Conservation (phyloP, 1,284 basidiomycete genomes). For the Lentinula novae-zelandiae region DNA sequence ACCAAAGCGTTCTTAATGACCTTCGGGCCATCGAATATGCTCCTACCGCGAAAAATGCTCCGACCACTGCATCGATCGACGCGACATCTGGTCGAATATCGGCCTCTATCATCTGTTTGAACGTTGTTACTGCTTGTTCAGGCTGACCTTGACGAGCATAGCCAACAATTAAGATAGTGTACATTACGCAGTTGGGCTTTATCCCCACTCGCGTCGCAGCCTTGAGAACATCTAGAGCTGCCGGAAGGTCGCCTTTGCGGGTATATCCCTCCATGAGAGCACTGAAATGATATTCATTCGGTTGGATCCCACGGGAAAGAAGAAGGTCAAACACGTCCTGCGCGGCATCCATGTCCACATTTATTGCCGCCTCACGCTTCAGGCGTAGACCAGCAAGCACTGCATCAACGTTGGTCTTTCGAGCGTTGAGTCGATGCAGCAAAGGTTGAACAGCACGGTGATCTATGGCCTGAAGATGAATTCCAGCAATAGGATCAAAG, state of each 20-base stretch:
- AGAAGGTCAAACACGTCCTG: conserved; percentile 51
- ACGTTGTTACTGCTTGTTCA: conserved; percentile 46
- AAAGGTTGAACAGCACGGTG: conserved; percentile 39
- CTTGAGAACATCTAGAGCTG: conserved; percentile 49
- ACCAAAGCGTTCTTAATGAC: conserved; percentile 60
- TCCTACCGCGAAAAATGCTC: conserved; percentile 59
- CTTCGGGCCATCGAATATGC: conserved; percentile 45
- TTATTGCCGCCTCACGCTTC: conserved; percentile 51
- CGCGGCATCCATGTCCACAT: conserved; percentile 47
- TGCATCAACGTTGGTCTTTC: conserved; percentile 49
- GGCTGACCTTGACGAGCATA: conserved; percentile 59
- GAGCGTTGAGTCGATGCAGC: conserved; percentile 40
- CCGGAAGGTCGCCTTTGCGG: conserved; percentile 46
- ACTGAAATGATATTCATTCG: conserved; percentile 64
- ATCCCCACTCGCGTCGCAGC: conserved; percentile 46
- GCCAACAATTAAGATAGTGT: conserved; percentile 68
- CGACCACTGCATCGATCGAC: conserved; percentile 63
- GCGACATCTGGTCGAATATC: conserved; percentile 64
- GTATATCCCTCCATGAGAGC: conserved; percentile 69
- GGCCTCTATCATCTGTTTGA: conserved; percentile 57
- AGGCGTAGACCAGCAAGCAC: conserved; percentile 59
- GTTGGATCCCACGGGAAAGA: conserved; percentile 59
- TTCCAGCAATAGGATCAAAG: conserved; percentile 49
- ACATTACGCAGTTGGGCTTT: conserved; percentile 58
- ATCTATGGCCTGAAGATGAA: conserved; percentile 30